Percentiles rank a stretch among this genome's conserved stretches.
Conservation (phyloP, 1,284 basidiomycete species). For the Coniferiporia sulphurascens region DNA sequence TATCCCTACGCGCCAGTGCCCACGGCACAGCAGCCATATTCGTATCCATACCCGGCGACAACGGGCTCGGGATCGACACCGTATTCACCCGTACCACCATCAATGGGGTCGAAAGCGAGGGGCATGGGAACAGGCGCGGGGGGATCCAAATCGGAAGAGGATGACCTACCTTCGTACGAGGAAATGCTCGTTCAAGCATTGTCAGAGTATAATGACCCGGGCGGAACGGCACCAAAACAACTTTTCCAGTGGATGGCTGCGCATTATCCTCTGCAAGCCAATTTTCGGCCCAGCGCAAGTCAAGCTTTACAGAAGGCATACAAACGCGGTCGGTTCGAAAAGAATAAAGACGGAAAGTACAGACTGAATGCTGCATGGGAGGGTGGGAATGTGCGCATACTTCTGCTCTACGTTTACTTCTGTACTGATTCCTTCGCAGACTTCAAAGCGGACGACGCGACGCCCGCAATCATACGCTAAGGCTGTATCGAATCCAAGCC, state of each 20-base stretch:
- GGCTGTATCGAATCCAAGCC: conserved; percentile 15
- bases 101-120: not conserved
- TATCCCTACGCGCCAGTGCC: not conserved
- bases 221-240: conserved; percentile 70
- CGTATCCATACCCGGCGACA: not conserved
- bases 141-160: conserved; percentile 25
- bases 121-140: not conserved
- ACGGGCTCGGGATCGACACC: not conserved
- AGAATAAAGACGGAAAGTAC: conserved; percentile 65
- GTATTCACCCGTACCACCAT: not conserved
- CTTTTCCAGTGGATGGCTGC: conserved; percentile 75
- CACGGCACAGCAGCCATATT: conserved; percentile 4
- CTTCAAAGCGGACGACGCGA: conserved; percentile 59
- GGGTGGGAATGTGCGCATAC: conserved; percentile 61
- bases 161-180: conserved; percentile 78
- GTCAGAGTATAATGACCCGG: conserved; percentile 52
- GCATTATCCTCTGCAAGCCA: conserved; percentile 76
- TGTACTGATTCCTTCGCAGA: conserved; percentile 33
- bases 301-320: conserved; percentile 80
- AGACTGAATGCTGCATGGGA: conserved; percentile 68
- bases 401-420: not conserved
- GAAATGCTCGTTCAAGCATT: conserved; percentile 83
- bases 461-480: conserved; percentile 51
- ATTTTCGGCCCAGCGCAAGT: conserved; percentile 78
- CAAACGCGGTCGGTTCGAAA: conserved; percentile 71